These are phyloP conservation scores for Solidago caesia DNA, from an alignment of 129 eudicot genomes.

Conservation along the genomic window DNA sequence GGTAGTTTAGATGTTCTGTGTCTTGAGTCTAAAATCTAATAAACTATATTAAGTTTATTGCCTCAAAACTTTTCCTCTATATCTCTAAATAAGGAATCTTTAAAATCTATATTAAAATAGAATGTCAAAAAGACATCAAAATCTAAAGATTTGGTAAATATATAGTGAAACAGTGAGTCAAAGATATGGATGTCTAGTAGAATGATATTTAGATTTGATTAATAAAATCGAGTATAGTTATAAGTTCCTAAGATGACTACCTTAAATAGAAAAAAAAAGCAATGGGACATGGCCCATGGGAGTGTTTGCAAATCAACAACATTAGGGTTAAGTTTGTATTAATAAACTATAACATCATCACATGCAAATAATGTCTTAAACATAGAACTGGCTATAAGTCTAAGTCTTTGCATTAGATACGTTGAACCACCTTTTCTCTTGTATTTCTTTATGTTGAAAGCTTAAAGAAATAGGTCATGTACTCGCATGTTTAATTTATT, in stretches of 20 bases:
- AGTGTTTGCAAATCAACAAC: constrained; percentile 40
- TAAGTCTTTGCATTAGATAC: constrained; percentile 22
- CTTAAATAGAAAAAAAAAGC: constrained; percentile 27
- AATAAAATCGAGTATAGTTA: neutral
- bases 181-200: constrained; percentile 8
- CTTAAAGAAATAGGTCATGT: neutral
- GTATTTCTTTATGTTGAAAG: neutral
- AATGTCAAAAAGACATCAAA: constrained; percentile 7
- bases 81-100: neutral
- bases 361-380: constrained; percentile 29
- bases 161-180: neutral
- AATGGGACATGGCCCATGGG: constrained; percentile 12
- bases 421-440: constrained; percentile 11
- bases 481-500: neutral
- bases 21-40: too few relatives aligned
- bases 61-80: neutral
- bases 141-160: neutral
- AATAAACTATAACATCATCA: constrained; percentile 21
- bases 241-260: constrained; percentile 24
- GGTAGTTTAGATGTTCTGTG: too few relatives aligned
- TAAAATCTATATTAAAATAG: neutral
- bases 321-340: constrained; percentile 21
- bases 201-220: constrained; percentile 11
- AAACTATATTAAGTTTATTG: too few relatives aligned
- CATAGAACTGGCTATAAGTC: constrained; percentile 29